phyloP scores from a whole-genome alignment of 192 early-diverging fungal genomes.

The Geosiphon pyriformis region DNA sequence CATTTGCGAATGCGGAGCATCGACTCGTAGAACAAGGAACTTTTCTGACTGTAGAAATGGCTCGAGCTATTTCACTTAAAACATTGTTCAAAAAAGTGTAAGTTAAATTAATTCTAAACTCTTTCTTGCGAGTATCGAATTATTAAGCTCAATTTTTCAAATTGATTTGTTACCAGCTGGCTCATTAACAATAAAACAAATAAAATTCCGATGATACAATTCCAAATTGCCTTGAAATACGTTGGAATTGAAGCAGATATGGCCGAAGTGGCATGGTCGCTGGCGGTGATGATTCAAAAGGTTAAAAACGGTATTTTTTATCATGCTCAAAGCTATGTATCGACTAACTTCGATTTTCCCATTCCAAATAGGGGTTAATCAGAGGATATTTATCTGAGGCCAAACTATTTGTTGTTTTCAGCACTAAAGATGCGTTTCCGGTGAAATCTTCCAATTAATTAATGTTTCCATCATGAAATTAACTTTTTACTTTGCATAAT shows the following conservation, averaged over 20 bases:
- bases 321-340: constrained; percentile 9
- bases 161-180: constrained; percentile 1
- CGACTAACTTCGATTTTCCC: constrained; percentile 4
- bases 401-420: constrained; percentile 67
- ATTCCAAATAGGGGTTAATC: constrained; percentile 59
- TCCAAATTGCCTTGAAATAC: constrained; percentile 60
- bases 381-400: constrained; percentile 86
- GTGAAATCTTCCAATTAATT: too few species aligned
- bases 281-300: constrained; percentile 87
- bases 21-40: constrained; percentile 62
- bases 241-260: constrained; percentile 50
- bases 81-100: constrained; percentile 78
- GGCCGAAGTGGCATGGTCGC: constrained; percentile 77
- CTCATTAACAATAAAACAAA: constrained; percentile 44
- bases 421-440: constrained; percentile 79
- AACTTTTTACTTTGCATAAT: too few species aligned
- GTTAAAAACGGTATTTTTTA: constrained; percentile 33
- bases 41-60: constrained; percentile 78
- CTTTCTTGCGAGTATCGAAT: too few species aligned
- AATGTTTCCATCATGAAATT: too few species aligned
- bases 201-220: constrained; percentile 47
- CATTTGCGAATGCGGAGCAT: constrained; percentile 50
- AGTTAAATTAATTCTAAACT: too few species aligned
- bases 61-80: constrained; percentile 64
- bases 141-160: too few species aligned